Percentiles rank a stretch among this genome's conserved stretches.
phyloP scores from a whole-genome alignment of 441 rosid species.

The Corymbia citriodora region DNA sequence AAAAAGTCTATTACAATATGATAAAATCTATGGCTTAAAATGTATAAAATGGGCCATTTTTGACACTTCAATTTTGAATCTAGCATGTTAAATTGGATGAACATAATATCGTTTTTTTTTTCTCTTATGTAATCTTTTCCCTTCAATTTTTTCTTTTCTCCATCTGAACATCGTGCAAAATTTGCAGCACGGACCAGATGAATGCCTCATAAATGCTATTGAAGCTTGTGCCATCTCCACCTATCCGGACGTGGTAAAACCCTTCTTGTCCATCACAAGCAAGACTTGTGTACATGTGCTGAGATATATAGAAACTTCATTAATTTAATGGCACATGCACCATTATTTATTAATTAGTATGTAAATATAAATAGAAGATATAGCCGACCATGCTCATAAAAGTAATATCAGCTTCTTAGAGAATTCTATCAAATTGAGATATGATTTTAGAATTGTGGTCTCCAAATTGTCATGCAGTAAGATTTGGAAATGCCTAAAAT shows the following conservation, averaged over 20 bases:
- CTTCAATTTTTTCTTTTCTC: not conserved
- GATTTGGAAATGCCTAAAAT: not conserved
- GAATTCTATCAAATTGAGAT: not conserved
- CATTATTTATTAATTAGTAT: not conserved
- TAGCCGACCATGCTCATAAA: not conserved
- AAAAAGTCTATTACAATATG: not conserved
- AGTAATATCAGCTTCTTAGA: not conserved
- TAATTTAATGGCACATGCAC: not conserved
- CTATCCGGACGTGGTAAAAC: slow-evolving; percentile 39
- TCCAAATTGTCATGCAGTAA: not conserved
- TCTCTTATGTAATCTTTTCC: not conserved
- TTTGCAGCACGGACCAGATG: slow-evolving; percentile 31
- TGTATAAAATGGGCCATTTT: not conserved
- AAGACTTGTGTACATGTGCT: not conserved
- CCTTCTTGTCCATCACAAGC: not conserved
- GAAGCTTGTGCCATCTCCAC: slow-evolving; percentile 59
- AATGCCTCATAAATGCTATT: slow-evolving; percentile 53
- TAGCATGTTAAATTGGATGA: not conserved
- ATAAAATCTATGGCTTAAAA: not conserved
- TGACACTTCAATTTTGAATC: not conserved
- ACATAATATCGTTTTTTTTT: not conserved
- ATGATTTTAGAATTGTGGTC: not conserved
- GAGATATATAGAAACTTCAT: not conserved
- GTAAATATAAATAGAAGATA: not conserved
- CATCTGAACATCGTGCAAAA: not conserved